Evolutionary conservation across 192 early-diverging fungal species (phyloP), one percentile per base, ranked within the genome.

Genomic region (Podila epicladia): DNA sequence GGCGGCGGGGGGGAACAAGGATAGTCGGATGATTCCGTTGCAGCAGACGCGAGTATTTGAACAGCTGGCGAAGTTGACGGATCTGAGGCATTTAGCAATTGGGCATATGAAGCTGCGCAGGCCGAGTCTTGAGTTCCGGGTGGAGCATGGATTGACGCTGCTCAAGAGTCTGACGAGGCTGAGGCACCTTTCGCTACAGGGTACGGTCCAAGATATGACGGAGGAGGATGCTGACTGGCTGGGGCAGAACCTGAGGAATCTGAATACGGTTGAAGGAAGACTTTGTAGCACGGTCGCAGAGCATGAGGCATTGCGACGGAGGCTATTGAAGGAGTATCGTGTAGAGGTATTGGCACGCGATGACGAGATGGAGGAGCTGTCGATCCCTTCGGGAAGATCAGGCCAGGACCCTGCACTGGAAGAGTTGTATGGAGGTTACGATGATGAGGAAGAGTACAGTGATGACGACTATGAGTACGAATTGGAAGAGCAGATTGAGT

Each of bases 201-300:
- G 26, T 1, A 49, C 69, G 0, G 35, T 19, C 12, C 69, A 72
- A 12, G 28, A 20, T 28, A 72, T 79, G 65, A 26, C 1, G 7
- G 20, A 45, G 1, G 41, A 37, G 51, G 76, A 72, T n/a, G 61
- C 64, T 17, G 32, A 29, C 0, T 79, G 76, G 76, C 64, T 79
- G 4, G 41, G 28, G 9, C n/a, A 20, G 1, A 55, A 71, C 57
- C 64, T 71, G 31, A 58, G 59, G 8, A 28, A 55, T 8, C 24
- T 71, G 75, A 45, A 20, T 9, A 53, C 38, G 7, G 9, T 71
- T 13, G 59, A 78, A 28, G 75, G 76, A 1, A 55, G 55, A 8
- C 72, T 72, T 45, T 53, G 7, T 9, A 2, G 20, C 31, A 58
- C 35, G 55, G 65, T 69, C n/a, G 57, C 1, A 29, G 24, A 15